Base-by-base conservation (phyloP, 2,329 filamentous ascomycete genomes). In the Macroventuria anomochaeta region DNA sequence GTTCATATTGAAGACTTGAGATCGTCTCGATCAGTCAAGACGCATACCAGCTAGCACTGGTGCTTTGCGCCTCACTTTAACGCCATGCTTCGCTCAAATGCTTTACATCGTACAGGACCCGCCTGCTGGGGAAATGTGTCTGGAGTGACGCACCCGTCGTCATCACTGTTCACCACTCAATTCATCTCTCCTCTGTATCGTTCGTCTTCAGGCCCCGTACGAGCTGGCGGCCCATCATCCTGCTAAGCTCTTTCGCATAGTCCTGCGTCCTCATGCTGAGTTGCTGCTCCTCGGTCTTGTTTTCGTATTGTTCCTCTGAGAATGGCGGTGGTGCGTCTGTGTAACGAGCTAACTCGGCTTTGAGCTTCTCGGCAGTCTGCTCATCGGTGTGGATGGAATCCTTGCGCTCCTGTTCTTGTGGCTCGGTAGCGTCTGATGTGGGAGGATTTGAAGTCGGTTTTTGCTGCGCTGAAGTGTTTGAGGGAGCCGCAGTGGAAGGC, bases 221-320 rank as follows among this genome's bases (percentile, higher is more conserved):
- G 12, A 70, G 42, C 52, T 70, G 67, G 17, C 50, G 52, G 11
- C 64, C 64, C 67, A 70, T 69, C 47, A 65, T 60, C 44, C 64
- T 60, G 25, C 64, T 64, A 2, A 70, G 47, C 55, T 69, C 63
- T 42, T 64, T 65, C 3, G 67, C 61, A 25, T 70, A 70, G 26
- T 69, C 66, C 12, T 44, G 48, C 49, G 60, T 63, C 5, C 62
- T 47, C 63, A 68, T 69, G 26, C 37, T 60, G 2, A 53, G 43
- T 34, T 55, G 51, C 36, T 67, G 56, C n/a, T 68, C 61, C 21
- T 61, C 61, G 13, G 53, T 63, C 58, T 65, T 68, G 12, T 63
- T 57, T 46, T 63, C 59, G 33, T 65, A 68, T 33, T 64, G 54
- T 32, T 61, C 48, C 15, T 64, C 59, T 13, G 59, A 58, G 39